phyloP scores from a whole-genome alignment of 1,139 yeast species.

The Candida pseudoviswanathii region DNA sequence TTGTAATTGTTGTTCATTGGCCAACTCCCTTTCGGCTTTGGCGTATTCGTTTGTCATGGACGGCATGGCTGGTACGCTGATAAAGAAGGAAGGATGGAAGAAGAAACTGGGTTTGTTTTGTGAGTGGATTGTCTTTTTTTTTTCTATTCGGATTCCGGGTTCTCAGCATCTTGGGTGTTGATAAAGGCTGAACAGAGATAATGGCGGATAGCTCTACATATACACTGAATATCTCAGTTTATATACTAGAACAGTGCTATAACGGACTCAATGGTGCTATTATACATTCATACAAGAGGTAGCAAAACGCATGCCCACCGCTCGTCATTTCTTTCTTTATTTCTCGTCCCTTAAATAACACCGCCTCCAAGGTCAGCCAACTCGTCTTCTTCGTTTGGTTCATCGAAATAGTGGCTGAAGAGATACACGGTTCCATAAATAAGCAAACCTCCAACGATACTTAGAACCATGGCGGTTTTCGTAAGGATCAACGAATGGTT shows the following conservation, averaged over 20 bases:
- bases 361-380: constrained; percentile 33
- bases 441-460: constrained; percentile 68
- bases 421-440: constrained; percentile 75
- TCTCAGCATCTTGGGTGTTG: too few species aligned
- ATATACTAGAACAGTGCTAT: too few species aligned
- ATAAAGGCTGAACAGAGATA: too few species aligned
- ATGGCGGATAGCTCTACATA: too few species aligned
- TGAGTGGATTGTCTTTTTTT: neutral
- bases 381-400: constrained; percentile 48
- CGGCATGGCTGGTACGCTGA: constrained; percentile 3
- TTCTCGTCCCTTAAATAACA: constrained; percentile 23
- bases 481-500: constrained; percentile 66
- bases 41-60: constrained; percentile 20
- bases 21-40: constrained; percentile 34
- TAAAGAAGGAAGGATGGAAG: too few species aligned
- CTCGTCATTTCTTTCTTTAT: too few species aligned
- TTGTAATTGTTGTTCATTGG: constrained; percentile 47
- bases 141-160: too few species aligned
- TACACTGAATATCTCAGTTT: too few species aligned
- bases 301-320: too few species aligned
- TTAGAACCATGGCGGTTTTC: constrained; percentile 59
- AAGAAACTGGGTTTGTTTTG: neutral
- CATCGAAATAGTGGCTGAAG: constrained; percentile 72
- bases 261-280: too few species aligned
- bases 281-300: too few species aligned